Percentiles rank a stretch among this genome's conserved stretches.
Conservation (phyloP, 108 stramenopile species). For the Parietichytrium sp. region DNA sequence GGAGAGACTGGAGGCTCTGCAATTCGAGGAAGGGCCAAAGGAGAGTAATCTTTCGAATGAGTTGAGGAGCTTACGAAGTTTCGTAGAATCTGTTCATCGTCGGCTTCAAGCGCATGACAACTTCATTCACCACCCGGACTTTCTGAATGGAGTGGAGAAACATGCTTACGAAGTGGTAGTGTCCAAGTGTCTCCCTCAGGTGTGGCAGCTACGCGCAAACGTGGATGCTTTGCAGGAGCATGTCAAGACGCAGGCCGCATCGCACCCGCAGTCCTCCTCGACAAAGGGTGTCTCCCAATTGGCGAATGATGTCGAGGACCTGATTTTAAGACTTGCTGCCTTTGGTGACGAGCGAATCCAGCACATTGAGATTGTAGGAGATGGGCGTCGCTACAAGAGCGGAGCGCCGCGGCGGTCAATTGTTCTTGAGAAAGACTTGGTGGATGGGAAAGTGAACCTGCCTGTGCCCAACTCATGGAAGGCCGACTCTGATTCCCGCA, state of each 20-base stretch:
- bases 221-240: background rate
- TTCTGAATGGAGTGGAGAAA: background rate
- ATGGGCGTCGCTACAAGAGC: background rate
- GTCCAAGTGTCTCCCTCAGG: background rate
- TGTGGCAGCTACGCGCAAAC: background rate
- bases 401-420: background rate
- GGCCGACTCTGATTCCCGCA: background rate
- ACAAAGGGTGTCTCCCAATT: background rate
- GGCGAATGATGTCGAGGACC: background rate
- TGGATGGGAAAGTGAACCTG: background rate
- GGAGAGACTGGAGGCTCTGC: background rate
- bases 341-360: background rate
- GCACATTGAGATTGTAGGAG: background rate
- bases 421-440: background rate
- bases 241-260: background rate
- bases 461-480: background rate
- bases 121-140: background rate
- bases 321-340: background rate
- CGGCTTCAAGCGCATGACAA: background rate
- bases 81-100: background rate
- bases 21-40: background rate
- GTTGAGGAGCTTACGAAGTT: background rate
- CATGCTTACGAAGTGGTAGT: background rate
- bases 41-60: background rate
- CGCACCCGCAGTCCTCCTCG: background rate